Evolutionary conservation across 225 moss, liverwort and hornwort species (phyloP), one percentile per base, ranked within the genome.

Genomic region (Physcomitrium patens): DNA sequence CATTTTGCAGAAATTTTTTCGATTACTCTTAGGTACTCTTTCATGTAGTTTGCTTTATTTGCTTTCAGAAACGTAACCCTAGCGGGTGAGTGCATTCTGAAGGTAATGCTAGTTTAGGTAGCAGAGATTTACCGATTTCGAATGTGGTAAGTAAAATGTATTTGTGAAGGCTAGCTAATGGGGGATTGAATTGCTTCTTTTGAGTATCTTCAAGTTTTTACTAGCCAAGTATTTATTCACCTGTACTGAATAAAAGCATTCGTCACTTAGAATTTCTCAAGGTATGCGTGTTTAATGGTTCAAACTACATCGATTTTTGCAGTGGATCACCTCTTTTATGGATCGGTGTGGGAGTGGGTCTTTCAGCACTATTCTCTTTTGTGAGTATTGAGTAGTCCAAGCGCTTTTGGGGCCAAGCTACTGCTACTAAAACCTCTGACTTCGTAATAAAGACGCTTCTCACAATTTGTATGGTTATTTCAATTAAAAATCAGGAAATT

Each of bases 321-420:
- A 99, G 99, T 81, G 99, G 99, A 78, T 91, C 93, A 47, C 95
- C 95, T 41, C 86, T 99, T 37, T 71, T 95, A 31, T 99, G 95
- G 95, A 86, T 99, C 68, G 99, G 99, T 78, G 95, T 95, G 51
- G 99, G 99, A 73, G 99, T 99, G 43, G 93, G 91, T 59, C 78
- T 95, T 68, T 86, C 99, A 70, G 93, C 88, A 73, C 69, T 95
- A 41, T 99, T 99, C 79, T 89, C 87, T 72, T 95, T 95, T 68
- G 99, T 99, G 86, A 81, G 93, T 78, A 59, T 76, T 60, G 31
- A 58, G 49, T 2, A 76, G 45, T 72, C 51, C 43, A n/a, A 51
- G 31, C 31, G 31, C 31, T 37, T 37, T 37, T 37, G 20, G 50
- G 26, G 65, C 46, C 41, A 57, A 5, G 41, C 64, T 47, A 1